A percentile compares a stretch with the other conserved stretches of the same genome.
These are phyloP conservation scores for Didymella lethalis DNA, from an alignment of 2,329 filamentous ascomycete genomes.

Conservation along the genomic window DNA sequence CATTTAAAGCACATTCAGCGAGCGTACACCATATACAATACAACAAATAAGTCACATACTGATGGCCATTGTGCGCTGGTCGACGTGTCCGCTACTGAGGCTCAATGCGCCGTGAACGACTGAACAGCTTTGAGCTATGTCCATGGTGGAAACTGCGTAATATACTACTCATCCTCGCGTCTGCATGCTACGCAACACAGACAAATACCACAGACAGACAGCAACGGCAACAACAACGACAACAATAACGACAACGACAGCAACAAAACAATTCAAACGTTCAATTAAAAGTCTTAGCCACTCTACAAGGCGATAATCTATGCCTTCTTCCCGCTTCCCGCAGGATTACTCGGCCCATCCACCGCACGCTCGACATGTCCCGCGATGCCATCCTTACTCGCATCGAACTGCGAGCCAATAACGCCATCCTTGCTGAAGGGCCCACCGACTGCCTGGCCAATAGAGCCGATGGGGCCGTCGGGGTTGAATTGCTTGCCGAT, in stretches of 20 bases:
- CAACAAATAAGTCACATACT: too few relatives aligned
- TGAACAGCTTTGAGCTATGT: too few relatives aligned
- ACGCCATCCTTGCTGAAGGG: conserved; percentile 57
- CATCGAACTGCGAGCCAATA: conserved; percentile 65
- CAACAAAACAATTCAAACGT: neutral
- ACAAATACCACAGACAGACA: too few relatives aligned
- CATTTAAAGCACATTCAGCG: neutral
- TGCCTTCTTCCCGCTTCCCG: conserved; percentile 37
- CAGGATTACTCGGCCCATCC: conserved; percentile 52
- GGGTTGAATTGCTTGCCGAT: conserved; percentile 65
- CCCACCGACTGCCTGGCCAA: conserved; percentile 59
- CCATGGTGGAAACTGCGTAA: too few relatives aligned
- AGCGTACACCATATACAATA: neutral
- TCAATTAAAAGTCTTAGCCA: conserved; percentile 13
- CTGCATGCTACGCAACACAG: too few relatives aligned
- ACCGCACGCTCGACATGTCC: conserved; percentile 61
- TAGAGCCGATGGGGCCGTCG: conserved; percentile 60
- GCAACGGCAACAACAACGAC: too few relatives aligned
- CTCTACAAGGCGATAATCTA: conserved; percentile 3
- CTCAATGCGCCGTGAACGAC: too few relatives aligned
- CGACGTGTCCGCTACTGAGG: too few relatives aligned
- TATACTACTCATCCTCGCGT: too few relatives aligned
- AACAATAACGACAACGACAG: too few relatives aligned
- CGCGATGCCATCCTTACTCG: conserved; percentile 61
- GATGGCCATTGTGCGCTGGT: too few relatives aligned